Evolutionary conservation across 495 filamentous ascomycete genomes (phyloP), one percentile per base, ranked within the genome.

Genomic region (Lophiotrema nucula): DNA sequence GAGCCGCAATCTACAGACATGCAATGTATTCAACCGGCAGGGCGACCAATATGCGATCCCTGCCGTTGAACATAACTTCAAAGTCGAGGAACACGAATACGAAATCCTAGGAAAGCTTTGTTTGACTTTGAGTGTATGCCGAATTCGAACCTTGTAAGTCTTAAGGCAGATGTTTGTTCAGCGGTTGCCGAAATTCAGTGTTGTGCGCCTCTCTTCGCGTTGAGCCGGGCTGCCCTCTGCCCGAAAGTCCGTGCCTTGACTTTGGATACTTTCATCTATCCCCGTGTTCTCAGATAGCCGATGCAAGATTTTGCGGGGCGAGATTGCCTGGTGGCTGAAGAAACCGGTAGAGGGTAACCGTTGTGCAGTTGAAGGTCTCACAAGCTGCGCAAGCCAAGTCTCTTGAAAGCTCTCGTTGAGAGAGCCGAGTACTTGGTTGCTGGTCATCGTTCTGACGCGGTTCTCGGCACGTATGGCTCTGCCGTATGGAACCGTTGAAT

Each of bases 11-110:
- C 44, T 56, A 22, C 2, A 46, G n/a, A n/a, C 37, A 53, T 45
- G 59, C 25, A 25, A 47, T 26, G 46, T 16, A 63, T 63, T 63
- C 60, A 57, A 48, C 60, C 60, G 60, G 47, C 53, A 53, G 27
- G 39, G 41, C 53, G 24, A 8, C 12, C 37, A 31, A 63, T 63
- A 3, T 52, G 47, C n/a, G 21, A 23, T 8, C 39, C 53, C 13
- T 53, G 39, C 31, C 35, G 22, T 18, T 39, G 33, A 27, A 62
- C 45, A 27, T 35, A 44, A 37, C 26, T 26, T 10, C 15, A 19
- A 23, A 10, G n/a, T 22, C 21, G 13, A 23, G 6, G 18, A 3
- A 19, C 4, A 8, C 10, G 18, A 46, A 53, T 47, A 39, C 55
- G 44, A 49, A n/a, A 13, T 2, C 6, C 10, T 11, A 37, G 3